Evolutionary conservation across 306 rosid species (phyloP).

Genomic region (Cucurbita maxima): DNA sequence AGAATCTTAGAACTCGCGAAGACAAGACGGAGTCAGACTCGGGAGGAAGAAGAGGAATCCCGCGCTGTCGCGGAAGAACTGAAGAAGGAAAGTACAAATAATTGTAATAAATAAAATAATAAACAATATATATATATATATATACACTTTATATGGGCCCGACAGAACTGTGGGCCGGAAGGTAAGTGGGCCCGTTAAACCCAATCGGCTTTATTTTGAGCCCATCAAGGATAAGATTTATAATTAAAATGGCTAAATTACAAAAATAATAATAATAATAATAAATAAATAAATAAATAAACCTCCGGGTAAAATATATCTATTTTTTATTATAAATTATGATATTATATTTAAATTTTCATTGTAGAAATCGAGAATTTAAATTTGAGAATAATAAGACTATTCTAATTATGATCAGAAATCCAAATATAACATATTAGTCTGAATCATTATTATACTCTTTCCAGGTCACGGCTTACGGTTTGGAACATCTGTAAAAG

Average conservation of each 20-base stretch:
- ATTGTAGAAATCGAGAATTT: no score
- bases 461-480: no score
- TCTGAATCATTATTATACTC: no score
- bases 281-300: no score
- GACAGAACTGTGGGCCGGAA: neutral
- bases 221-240: neutral
- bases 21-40: neutral
- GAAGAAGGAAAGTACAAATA: neutral
- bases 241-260: neutral
- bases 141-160: neutral
- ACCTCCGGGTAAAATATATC: no score
- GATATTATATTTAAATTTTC: no score
- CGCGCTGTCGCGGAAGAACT: neutral
- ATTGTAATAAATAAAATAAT: neutral
- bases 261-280: no score
- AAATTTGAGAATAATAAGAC: no score
- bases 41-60: conserved; percentile 2
- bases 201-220: neutral
- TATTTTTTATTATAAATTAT: no score
- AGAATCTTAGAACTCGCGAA: neutral
- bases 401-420: no score
- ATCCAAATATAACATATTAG: no score
- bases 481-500: no score
- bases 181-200: neutral
- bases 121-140: neutral